These are phyloP conservation scores for Myrica gale DNA, from an alignment of 306 rosid genomes.

Conservation along the genomic window DNA sequence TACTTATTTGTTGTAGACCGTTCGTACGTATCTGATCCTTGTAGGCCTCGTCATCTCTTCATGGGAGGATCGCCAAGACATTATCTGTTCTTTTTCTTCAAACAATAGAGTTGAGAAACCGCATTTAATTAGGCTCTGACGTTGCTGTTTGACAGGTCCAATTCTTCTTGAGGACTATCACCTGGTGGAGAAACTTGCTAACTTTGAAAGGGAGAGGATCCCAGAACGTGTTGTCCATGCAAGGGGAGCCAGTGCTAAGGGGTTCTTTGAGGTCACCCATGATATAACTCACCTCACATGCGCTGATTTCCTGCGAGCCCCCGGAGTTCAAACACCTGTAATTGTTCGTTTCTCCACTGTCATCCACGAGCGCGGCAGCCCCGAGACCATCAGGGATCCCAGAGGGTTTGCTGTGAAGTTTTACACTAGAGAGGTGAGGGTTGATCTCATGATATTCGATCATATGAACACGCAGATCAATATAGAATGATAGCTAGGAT, in stretches of 20 bases:
- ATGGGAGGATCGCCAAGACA: background rate
- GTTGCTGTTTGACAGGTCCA: slow-evolving; percentile 52
- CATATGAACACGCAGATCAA: background rate
- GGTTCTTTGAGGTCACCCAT: slow-evolving; percentile 95
- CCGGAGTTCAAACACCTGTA: slow-evolving; percentile 95
- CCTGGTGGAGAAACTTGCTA: slow-evolving; percentile 84
- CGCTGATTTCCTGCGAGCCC: slow-evolving; percentile 93
- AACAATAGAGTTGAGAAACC: background rate
- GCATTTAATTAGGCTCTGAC: background rate
- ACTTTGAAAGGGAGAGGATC: slow-evolving; percentile 81
- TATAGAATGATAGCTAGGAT: background rate
- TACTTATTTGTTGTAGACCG: no score
- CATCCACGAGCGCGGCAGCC: slow-evolving; percentile 97
- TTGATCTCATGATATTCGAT: background rate
- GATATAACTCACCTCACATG: slow-evolving; percentile 75
- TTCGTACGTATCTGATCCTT: background rate
- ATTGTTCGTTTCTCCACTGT: slow-evolving; percentile 95
- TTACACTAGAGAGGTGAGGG: slow-evolving; percentile 80
- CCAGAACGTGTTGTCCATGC: slow-evolving; percentile 99
- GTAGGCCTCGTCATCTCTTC: background rate
- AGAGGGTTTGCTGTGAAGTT: slow-evolving; percentile 84
- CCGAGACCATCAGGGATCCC: slow-evolving; percentile 85
- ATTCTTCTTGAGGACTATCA: slow-evolving; percentile 94
- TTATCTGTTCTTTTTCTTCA: no score
- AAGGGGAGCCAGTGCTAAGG: slow-evolving; percentile 98